Evolutionary conservation across 2,329 filamentous ascomycete species (phyloP), one percentile per base, ranked within the genome.

Genomic region (Fusarium pilosicola): DNA sequence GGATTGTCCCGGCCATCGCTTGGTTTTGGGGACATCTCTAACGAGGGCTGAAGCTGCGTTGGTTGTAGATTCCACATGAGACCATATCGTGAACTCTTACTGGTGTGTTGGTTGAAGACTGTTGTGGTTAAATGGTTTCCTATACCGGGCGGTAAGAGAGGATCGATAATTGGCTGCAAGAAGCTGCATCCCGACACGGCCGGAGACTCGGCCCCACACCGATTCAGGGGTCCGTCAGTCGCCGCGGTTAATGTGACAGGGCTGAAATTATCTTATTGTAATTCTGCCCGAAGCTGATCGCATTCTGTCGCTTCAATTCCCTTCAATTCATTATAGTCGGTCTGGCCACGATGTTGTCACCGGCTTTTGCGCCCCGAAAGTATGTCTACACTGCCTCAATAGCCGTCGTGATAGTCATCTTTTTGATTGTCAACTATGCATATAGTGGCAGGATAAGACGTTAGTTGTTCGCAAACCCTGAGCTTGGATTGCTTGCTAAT

Each of bases 361-460:
- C 66, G 10, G 24, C 18, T 12, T 24, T 38, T 39, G 46, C n/a
- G 14, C 62, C 70, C 18, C 62, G 26, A 26, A 70, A 70, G 20
- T 55, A 61, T 59, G 30, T 24, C 24, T 73, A 38, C 54, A 20
- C 24, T 63, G 28, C 66, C 32, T 46, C 70, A 15, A 49, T 58
- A 18, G 49, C 58, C 14, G 11, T 54, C 45, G 58, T 58, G 6
- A 70, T 63, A 30, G 30, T 67, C 32, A n/a, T 61, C 22, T 39
- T 73, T 7, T 36, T 70, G 28, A 20, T 24, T n/a, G 42, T 59
- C 54, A 59, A 71, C 44, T 68, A 73, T 46, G 39, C 62, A 28
- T 73, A 74, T 55, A 68, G 52, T 28, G 52, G 20, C 18, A 55
- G 49, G 38, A 59, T 51, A 56, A 52, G 45, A 44, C 30, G 65